phyloP scores from a whole-genome alignment of 768 basidiomycete genomes.

The Auricularia auricula-judae region DNA sequence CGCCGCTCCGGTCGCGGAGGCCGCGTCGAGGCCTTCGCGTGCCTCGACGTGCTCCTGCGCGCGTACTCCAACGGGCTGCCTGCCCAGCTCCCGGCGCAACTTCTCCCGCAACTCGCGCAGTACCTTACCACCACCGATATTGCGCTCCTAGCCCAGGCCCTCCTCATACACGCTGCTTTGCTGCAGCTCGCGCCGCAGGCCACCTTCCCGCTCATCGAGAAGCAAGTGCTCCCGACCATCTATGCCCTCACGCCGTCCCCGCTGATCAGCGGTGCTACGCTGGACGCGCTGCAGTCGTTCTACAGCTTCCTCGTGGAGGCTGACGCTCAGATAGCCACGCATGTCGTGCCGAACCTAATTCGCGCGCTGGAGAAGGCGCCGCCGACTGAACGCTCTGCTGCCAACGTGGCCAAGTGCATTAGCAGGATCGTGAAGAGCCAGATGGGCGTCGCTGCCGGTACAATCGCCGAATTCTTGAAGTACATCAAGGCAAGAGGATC shows the following conservation, averaged over 20 bases:
- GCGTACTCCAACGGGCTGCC: constrained; percentile 50
- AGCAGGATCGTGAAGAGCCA: constrained; percentile 69
- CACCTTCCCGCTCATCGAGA: constrained; percentile 70
- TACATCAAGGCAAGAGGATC: constrained; percentile 48
- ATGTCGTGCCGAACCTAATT: constrained; percentile 69
- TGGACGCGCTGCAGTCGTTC: constrained; percentile 77
- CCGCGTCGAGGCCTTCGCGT: constrained; percentile 70
- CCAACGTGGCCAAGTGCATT: constrained; percentile 77
- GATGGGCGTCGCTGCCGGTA: constrained; percentile 63
- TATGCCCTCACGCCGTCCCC: constrained; percentile 73
- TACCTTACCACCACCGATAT: constrained; percentile 73
- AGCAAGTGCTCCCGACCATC: constrained; percentile 49
- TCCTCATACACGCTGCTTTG: constrained; percentile 55
- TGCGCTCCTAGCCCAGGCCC: constrained; percentile 60
- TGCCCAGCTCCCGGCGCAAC: constrained; percentile 40
- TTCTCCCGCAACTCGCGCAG: constrained; percentile 64
- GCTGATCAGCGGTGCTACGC: constrained; percentile 50
- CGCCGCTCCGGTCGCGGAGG: constrained; percentile 70
- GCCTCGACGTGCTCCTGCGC: constrained; percentile 59
- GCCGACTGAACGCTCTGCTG: constrained; percentile 38
- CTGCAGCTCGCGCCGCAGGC: constrained; percentile 52
- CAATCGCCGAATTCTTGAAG: constrained; percentile 78
- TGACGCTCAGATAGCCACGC: constrained; percentile 72
- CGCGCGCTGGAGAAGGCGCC: constrained; percentile 53
- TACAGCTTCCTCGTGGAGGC: constrained; percentile 73